These are phyloP conservation scores for Fusarium incarnatum DNA, from an alignment of 2,329 filamentous ascomycete species.

Conservation along the genomic window DNA sequence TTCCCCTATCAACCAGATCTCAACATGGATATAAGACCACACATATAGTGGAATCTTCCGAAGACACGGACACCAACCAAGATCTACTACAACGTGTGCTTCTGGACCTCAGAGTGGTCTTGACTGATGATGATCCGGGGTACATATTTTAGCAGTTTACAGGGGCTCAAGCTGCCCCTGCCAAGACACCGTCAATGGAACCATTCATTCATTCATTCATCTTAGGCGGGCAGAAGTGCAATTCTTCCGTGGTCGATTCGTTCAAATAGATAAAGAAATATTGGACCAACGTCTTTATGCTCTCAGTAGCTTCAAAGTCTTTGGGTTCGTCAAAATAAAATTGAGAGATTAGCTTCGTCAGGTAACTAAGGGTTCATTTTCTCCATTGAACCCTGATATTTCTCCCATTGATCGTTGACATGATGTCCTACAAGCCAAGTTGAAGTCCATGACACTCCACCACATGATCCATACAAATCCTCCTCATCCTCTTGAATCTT, in stretches of 20 bases:
- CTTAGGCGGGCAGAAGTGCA: neutral
- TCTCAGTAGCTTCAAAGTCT: constrained; percentile 7
- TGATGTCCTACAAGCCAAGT: neutral
- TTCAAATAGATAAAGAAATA: constrained; percentile 23
- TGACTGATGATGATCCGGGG: neutral
- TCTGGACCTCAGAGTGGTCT: neutral
- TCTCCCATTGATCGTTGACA: constrained; percentile 15
- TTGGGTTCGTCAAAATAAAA: constrained; percentile 21
- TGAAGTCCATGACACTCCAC: neutral
- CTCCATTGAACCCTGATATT: constrained; percentile 5
- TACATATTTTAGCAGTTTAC: neutral
- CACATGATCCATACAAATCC: neutral
- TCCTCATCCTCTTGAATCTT: neutral
- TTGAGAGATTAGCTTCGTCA: constrained; percentile 28
- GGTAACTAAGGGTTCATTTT: constrained; percentile 21
- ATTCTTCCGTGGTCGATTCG: neutral
- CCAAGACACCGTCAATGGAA: neutral
- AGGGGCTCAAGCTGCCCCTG: neutral
- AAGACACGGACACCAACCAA: neutral
- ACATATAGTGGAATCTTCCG: neutral
- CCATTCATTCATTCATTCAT: neutral
- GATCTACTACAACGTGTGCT: neutral
- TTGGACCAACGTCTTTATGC: constrained; percentile 17
- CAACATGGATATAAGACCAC: neutral
- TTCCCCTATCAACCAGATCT: neutral